Base-by-base conservation (phyloP, 2,329 filamentous ascomycete species). In the Phoma sp. region DNA sequence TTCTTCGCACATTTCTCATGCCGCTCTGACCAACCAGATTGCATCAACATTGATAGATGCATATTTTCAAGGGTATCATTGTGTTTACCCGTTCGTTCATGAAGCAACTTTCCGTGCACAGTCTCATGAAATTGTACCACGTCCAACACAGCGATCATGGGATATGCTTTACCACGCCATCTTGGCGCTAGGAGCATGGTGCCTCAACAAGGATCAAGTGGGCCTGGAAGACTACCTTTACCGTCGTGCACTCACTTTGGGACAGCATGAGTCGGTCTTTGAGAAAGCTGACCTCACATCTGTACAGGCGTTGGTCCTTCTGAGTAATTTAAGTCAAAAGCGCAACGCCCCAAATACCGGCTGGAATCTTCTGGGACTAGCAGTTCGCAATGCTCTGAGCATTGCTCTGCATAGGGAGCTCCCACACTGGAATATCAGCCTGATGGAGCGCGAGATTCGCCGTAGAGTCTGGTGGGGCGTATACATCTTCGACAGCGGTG, bases 41-140 rank as follows among this genome's bases (percentile, higher is more conserved):
- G 58, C 65, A 14, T 52, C 61, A 3, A 65, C 57, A 8, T 44
- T 67, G 11, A 59, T 67, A 6, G 63, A 67, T 36, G 61, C 65
- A 4, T 67, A 65, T 25, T 67, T 67, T 23, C 53, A 61, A 33
- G 64, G 66, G 29, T 67, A 64, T 14, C 65, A 67, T 45, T 52
- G 64, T 3, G 58, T 59, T 33, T 67, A 66, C 13, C 65, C 65
- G 0, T 67, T 67, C n/a, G 60, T 67, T 2, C 65, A 67, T 24
- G 65, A 67, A 42, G 61, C 61, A 13, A 66, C 61, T 4, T 67
- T 67, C 29, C 65, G 65, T n/a, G 63, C 65, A 10, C 65, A 67
- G 36, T 65, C 60, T 32, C 62, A 67, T 29, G 63, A 67, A 35
- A 60, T 67, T 6, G 59, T 67, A 33, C 57, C 63, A 7, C 65